phyloP scores from a whole-genome alignment of 495 filamentous ascomycete species.

The Aspergillus cristatus region DNA sequence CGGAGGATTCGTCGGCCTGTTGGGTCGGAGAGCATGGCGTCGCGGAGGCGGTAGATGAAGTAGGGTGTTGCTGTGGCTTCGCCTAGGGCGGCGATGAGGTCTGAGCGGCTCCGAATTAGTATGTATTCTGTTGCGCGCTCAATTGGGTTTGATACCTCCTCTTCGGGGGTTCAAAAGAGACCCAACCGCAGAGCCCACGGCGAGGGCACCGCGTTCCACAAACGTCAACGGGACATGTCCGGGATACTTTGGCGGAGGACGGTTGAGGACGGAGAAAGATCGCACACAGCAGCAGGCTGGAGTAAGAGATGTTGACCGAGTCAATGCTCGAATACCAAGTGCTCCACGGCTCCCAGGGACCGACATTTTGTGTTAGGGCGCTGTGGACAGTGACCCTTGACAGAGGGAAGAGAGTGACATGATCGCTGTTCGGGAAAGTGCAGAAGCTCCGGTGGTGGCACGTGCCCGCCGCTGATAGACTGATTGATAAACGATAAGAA shows the following conservation, averaged over 20 bases:
- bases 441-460: too few relatives aligned
- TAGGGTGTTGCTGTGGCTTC: slow-evolving; percentile 91
- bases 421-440: too few relatives aligned
- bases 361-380: slow-evolving; percentile 20
- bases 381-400: slow-evolving; percentile 6
- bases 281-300: slow-evolving; percentile 13
- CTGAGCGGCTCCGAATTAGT: slow-evolving; percentile 30
- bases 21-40: slow-evolving; percentile 75
- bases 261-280: slow-evolving; percentile 66
- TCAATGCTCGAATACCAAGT: slow-evolving; percentile 11
- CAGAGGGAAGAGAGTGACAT: slow-evolving; percentile 20
- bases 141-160: slow-evolving; percentile 42
- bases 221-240: slow-evolving; percentile 84
- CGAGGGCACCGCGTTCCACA: slow-evolving; percentile 66
- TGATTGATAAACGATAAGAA: slow-evolving; percentile 13
- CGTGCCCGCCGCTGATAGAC: too few relatives aligned
- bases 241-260: slow-evolving; percentile 66
- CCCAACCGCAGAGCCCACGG: slow-evolving; percentile 72
- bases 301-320: slow-evolving; percentile 2
- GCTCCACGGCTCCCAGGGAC: slow-evolving; percentile 19
- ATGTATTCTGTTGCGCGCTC: neutral
- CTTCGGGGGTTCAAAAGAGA: slow-evolving; percentile 73
- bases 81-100: slow-evolving; percentile 87
- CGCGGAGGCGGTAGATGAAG: slow-evolving; percentile 86
- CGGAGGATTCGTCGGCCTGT: slow-evolving; percentile 89